These are phyloP conservation scores for Typha latifolia DNA, from an alignment of 176 grass and related monocot genomes.

Conservation along the genomic window DNA sequence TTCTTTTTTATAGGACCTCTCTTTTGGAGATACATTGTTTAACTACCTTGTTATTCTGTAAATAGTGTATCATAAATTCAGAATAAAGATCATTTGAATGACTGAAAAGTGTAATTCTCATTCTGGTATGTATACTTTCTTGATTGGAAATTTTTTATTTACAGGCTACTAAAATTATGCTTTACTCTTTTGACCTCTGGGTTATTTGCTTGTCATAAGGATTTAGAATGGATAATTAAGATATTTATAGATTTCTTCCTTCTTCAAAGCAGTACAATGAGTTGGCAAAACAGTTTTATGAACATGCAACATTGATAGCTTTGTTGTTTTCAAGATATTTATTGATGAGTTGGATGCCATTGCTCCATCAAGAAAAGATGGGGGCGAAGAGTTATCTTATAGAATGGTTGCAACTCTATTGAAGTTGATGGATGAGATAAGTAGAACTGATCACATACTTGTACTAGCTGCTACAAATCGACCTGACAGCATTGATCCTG, in stretches of 20 bases:
- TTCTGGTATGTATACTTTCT: no score
- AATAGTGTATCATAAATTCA: no score
- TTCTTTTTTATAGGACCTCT: no score
- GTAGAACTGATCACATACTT: constrained; percentile 58
- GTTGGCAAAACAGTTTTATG: not conserved
- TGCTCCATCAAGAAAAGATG: constrained; percentile 81
- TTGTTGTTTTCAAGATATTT: constrained; percentile 54
- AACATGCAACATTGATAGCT: not conserved
- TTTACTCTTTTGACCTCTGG: no score
- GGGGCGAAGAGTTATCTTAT: constrained; percentile 69
- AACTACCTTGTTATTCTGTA: no score
- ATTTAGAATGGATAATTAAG: not conserved
- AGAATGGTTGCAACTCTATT: constrained; percentile 85
- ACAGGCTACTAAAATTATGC: no score
- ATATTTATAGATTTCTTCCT: not conserved
- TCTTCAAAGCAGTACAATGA: not conserved
- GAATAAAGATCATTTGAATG: no score
- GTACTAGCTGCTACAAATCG: constrained; percentile 87
- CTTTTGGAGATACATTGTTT: no score
- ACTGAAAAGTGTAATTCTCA: no score
- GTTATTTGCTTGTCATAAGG: not conserved
- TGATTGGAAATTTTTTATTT: no score
- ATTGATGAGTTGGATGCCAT: constrained; percentile 98
- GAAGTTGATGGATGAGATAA: constrained; percentile 88
- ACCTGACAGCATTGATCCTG: constrained; percentile 74